A percentile compares a stretch with the other conserved stretches of the same genome.
These are phyloP conservation scores for Colletotrichum eremochloae DNA, from an alignment of 2,329 filamentous ascomycete genomes.

Conservation along the genomic window DNA sequence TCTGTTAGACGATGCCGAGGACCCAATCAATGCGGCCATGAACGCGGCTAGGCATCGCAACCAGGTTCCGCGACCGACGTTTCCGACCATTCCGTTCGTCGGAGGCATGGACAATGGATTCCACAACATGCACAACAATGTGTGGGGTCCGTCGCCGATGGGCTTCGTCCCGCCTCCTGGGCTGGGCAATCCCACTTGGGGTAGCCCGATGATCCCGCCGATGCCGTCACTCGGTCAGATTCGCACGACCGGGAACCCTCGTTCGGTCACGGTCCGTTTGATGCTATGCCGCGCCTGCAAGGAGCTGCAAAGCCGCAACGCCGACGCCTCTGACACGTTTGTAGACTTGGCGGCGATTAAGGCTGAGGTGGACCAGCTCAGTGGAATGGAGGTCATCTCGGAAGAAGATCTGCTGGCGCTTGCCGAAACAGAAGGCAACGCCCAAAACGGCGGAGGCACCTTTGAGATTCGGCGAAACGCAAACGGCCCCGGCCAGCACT, in stretches of 20 bases:
- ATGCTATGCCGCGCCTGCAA: slow-evolving; percentile 86
- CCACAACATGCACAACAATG: slow-evolving; percentile 52
- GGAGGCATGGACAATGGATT: slow-evolving; percentile 55
- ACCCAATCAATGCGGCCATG: slow-evolving; percentile 53
- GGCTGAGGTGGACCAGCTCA: slow-evolving; percentile 59
- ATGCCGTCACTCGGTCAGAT: slow-evolving; percentile 32
- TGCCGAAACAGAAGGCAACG: slow-evolving; percentile 91
- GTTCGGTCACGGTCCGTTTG: slow-evolving; percentile 72
- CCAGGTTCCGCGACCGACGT: slow-evolving; percentile 63
- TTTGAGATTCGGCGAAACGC: slow-evolving; percentile 76
- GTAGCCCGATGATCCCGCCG: slow-evolving; percentile 40
- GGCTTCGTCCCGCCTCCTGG: slow-evolving; percentile 60
- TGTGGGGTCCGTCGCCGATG: slow-evolving; percentile 55
- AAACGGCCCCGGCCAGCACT: slow-evolving; percentile 52
- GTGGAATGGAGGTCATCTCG: slow-evolving; percentile 54
- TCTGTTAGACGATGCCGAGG: slow-evolving; percentile 81
- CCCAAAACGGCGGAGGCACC: slow-evolving; percentile 88
- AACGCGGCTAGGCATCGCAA: slow-evolving; percentile 56
- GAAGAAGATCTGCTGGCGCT: slow-evolving; percentile 82
- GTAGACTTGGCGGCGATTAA: slow-evolving; percentile 78
- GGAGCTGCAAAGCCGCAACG: slow-evolving; percentile 58
- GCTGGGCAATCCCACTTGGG: slow-evolving; percentile 58
- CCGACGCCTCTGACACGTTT: slow-evolving; percentile 70
- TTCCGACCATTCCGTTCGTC: slow-evolving; percentile 55
- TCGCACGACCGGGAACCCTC: slow-evolving; percentile 32